Evolutionary conservation across 345 rosid genomes (phyloP).

Genomic region (Rhizophora apiculata): DNA sequence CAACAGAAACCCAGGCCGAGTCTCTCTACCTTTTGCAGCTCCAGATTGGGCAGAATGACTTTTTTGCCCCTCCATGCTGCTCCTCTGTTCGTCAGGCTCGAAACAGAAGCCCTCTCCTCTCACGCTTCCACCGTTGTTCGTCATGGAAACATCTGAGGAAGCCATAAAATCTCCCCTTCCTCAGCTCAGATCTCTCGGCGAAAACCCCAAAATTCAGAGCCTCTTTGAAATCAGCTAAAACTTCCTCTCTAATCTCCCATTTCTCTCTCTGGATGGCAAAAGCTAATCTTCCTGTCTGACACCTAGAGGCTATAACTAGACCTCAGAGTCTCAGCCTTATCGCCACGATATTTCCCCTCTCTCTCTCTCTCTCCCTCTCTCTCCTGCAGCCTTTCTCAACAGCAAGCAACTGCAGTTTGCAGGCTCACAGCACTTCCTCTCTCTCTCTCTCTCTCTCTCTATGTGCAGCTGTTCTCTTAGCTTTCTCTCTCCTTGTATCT

Average conservation of each 20-base stretch:
- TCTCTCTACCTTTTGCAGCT: conserved; percentile 15
- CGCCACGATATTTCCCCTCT: neutral
- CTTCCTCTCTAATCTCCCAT: neutral
- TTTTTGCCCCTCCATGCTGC: conserved; percentile 36
- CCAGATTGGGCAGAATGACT: conserved; percentile 27
- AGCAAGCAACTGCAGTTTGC: conserved; percentile 33
- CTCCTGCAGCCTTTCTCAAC: conserved; percentile 10
- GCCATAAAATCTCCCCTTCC: conserved; percentile 24
- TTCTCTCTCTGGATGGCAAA: neutral
- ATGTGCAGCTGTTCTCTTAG: conserved; percentile 22
- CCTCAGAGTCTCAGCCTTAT: neutral
- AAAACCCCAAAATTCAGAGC: conserved; percentile 12
- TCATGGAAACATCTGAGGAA: conserved; percentile 41
- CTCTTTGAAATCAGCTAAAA: neutral
- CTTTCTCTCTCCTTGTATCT: neutral
- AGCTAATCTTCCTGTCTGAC: neutral
- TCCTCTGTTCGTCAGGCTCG: conserved; percentile 28
- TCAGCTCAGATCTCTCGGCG: conserved; percentile 58
- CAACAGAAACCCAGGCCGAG: neutral
- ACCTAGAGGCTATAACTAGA: neutral
- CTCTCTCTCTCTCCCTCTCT: conserved; percentile 14
- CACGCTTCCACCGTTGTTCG: conserved; percentile 29
- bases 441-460: conserved; percentile 20
- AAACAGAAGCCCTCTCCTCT: conserved; percentile 42
- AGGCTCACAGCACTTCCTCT: conserved; percentile 10